Base-by-base conservation (phyloP, 805 yeast species). In the Kurtzmaniella cleridarum region DNA sequence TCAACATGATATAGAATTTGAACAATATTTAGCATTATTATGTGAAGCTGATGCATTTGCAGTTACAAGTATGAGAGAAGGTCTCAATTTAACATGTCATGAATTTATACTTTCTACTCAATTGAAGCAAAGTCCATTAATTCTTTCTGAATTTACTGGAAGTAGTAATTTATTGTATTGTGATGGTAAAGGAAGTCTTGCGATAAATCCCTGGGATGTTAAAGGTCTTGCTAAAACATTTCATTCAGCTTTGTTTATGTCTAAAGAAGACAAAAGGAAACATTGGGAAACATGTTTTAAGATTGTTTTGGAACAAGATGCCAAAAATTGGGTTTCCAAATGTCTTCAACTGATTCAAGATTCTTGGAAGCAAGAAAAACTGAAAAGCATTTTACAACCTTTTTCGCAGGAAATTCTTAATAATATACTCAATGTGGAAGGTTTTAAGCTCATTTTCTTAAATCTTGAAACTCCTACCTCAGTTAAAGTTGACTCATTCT, bases 71-170 rank as follows among this genome's bases (percentile, higher is more conserved):
- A 76, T 91, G 71, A 80, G 98, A 55, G 98, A 93, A 60, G 98
- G 98, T 18, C 85, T 93, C 89, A 93, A 93, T 52, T 70, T 93
- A 54, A 90, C 98, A 0, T 91, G 96, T 50, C 98, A 93, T 55
- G 98, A 93, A 58, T 93, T 84, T 57, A 75, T 89, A 31, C 82
- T 81, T 40, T 85, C 95, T 18, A 76, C 93, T 1, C 63, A 69
- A 16, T 78, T 75, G 31, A 76, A 77, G 42, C 80, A 83, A 47
- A 83, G 96, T 0, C 96, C 96, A 1, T 71, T 91, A 45, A 74
- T 93, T 34, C 61, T 93, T 40, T 85, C 95, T 29, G 98, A 93
- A 59, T 93, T 93, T 51, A 89, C 96, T 1, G 98, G 98, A 1
- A 85, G 96, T 9, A 95, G 98, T 0, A 73, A 83, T 4, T 78